Evolutionary conservation across 2,329 filamentous ascomycete genomes (phyloP).

Genomic region (Pseudogymnoascus sp.): DNA sequence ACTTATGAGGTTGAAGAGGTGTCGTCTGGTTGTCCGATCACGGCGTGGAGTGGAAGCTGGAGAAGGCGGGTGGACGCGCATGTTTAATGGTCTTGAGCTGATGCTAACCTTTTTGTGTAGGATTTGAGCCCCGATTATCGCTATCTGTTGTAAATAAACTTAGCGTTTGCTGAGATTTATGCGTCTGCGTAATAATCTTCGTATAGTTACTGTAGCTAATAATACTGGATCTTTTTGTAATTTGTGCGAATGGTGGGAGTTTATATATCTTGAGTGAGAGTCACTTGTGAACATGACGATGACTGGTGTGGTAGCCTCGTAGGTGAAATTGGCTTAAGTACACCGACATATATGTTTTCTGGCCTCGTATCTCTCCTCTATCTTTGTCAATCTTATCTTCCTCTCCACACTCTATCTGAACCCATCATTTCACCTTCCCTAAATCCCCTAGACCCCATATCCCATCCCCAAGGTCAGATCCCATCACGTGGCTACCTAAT

Average conservation of each 20-base stretch:
- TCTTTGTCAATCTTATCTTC: background rate
- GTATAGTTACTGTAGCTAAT: background rate
- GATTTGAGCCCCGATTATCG: constrained; percentile 29
- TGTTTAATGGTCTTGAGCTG: background rate
- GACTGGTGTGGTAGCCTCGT: background rate
- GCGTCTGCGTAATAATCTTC: background rate
- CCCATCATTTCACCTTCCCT: background rate
- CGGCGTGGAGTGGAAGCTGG: background rate
- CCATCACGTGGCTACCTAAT: background rate
- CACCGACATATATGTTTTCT: background rate
- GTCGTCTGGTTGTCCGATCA: background rate
- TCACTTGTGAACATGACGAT: background rate
- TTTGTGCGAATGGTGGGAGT: background rate
- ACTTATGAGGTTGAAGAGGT: background rate
- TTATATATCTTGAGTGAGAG: background rate
- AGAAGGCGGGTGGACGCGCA: background rate
- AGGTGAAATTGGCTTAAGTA: background rate
- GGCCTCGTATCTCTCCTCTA: background rate
- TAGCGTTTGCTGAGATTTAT: constrained; percentile 6
- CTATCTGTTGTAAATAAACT: constrained; percentile 23
- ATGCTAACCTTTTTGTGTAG: constrained; percentile 17
- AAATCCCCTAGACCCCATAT: background rate
- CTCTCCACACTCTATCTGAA: background rate
- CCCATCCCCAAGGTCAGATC: background rate
- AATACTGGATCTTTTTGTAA: background rate